Evolutionary conservation across 257 asterid species (phyloP).

Genomic region (Nicotiana benthamiana): DNA sequence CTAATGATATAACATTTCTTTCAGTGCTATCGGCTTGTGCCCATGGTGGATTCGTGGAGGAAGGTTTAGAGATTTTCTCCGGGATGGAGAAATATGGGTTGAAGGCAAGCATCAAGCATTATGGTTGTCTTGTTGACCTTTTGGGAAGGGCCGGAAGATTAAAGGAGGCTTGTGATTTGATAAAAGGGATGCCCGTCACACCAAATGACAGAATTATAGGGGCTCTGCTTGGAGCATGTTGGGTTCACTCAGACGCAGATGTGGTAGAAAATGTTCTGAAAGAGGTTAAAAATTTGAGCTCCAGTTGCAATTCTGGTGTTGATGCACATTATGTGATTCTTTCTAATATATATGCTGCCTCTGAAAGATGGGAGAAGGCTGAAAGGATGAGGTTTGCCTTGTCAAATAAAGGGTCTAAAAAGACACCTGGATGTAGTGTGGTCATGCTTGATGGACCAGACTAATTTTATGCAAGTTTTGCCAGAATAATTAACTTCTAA

Average conservation of each 20-base stretch:
- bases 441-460: slow-evolving; percentile 24
- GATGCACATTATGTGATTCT: slow-evolving; percentile 43
- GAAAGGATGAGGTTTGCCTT: slow-evolving; percentile 40
- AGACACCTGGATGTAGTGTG: slow-evolving; percentile 49
- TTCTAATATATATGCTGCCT: slow-evolving; percentile 63
- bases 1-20: slow-evolving; percentile 52
- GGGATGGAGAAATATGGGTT: slow-evolving; percentile 52
- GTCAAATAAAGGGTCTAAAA: slow-evolving; percentile 37
- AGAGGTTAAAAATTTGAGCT: slow-evolving; percentile 24
- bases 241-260: slow-evolving; percentile 35
- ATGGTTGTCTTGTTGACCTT: slow-evolving; percentile 67
- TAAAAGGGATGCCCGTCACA: slow-evolving; percentile 50
- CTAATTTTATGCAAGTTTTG: not conserved
- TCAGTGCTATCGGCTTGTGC: slow-evolving; percentile 72
- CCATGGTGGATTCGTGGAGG: slow-evolving; percentile 68
- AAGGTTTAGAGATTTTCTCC: slow-evolving; percentile 51
- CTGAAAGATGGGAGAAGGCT: slow-evolving; percentile 77
- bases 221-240: slow-evolving; percentile 70
- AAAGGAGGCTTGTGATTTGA: slow-evolving; percentile 47
- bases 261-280: slow-evolving; percentile 39
- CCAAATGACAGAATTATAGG: slow-evolving; percentile 63
- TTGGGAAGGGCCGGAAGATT: slow-evolving; percentile 73
- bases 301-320: slow-evolving; percentile 5
- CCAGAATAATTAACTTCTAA: not conserved
- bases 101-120: slow-evolving; percentile 53